These are phyloP conservation scores for Pleurotus cornucopiae DNA, from an alignment of 768 basidiomycete genomes.

Conservation along the genomic window DNA sequence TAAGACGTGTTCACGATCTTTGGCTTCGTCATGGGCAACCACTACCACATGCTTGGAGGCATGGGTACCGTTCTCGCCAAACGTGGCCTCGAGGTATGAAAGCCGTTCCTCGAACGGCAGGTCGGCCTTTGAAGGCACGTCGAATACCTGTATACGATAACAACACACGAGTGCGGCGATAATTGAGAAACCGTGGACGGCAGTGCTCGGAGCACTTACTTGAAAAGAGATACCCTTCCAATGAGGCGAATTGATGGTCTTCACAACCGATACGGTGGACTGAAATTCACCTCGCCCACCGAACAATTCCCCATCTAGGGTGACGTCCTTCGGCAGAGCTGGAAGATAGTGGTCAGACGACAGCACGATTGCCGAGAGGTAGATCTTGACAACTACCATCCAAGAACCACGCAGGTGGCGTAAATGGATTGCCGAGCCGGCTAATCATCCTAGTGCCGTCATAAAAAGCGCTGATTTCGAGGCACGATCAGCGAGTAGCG, in stretches of 20 bases:
- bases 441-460: constrained; percentile 50
- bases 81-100: constrained; percentile 36
- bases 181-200: neutral
- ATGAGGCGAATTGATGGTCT: constrained; percentile 51
- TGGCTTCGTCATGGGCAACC: constrained; percentile 44
- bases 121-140: constrained; percentile 44
- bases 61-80: constrained; percentile 43
- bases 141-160: constrained; percentile 39
- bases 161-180: neutral
- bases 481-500: neutral
- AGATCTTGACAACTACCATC: constrained; percentile 34
- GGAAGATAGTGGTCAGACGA: neutral
- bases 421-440: constrained; percentile 56
- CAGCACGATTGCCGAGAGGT: neutral
- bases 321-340: constrained; percentile 53
- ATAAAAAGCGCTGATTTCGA: constrained; percentile 40
- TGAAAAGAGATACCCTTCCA: constrained; percentile 55
- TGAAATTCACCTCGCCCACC: constrained; percentile 55
- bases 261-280: constrained; percentile 56
- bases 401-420: constrained; percentile 53
- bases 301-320: constrained; percentile 59
- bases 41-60: constrained; percentile 38
- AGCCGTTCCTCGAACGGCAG: constrained; percentile 51
- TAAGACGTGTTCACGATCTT: constrained; percentile 45
- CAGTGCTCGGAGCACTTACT: constrained; percentile 22